Conservation (phyloP, 202 grass and related monocot genomes). For the Carex arenaria region DNA sequence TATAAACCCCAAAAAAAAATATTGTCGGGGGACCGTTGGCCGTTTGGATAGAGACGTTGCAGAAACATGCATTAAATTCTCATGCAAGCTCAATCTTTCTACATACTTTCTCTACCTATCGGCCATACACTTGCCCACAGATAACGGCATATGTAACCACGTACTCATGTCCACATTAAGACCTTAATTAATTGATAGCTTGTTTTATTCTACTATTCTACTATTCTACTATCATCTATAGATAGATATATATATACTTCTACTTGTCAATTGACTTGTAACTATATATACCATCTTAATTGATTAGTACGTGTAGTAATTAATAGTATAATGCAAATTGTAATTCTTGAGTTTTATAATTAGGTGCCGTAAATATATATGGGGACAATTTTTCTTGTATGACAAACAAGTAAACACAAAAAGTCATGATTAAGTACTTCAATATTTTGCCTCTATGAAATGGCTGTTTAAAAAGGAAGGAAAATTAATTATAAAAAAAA, state of each 20-base stretch:
- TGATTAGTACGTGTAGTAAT: too few species aligned
- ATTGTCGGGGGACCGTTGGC: not conserved
- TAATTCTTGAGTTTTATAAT: not conserved
- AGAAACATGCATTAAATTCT: constrained; percentile 10
- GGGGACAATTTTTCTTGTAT: not conserved
- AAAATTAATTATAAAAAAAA: not conserved
- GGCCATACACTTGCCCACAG: not conserved
- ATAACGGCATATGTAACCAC: not conserved
- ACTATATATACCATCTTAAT: too few species aligned
- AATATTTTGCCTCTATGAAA: not conserved
- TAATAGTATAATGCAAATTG: not conserved
- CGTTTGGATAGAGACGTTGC: constrained; percentile 17
- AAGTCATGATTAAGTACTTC: not conserved
- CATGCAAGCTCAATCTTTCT: not conserved
- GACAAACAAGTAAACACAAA: not conserved
- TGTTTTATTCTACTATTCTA: not conserved
- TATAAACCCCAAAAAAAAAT: not conserved
- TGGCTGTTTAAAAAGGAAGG: not conserved
- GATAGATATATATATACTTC: too few species aligned
- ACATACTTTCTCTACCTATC: not conserved
- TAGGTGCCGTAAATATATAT: not conserved
- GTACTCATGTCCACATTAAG: constrained; percentile 11
- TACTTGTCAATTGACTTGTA: not conserved
- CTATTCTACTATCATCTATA: not conserved
- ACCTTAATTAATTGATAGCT: not conserved